Percentiles rank a stretch among this genome's conserved stretches.
Evolutionary conservation across 768 basidiomycete species (phyloP).

Genomic region (Leccinum fibrillosum): DNA sequence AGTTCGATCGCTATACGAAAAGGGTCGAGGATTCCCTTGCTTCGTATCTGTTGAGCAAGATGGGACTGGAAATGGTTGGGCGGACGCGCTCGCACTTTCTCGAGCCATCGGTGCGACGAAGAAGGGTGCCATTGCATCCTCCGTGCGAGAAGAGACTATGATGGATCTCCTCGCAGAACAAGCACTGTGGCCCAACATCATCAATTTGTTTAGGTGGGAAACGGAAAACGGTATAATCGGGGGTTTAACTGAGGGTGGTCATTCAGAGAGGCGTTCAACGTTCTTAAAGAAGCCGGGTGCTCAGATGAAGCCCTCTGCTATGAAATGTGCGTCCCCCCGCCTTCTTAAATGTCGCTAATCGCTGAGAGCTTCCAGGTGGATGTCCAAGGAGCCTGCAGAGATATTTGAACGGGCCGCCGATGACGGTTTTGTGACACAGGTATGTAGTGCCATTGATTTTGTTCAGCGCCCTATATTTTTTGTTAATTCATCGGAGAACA

Average conservation of each 20-base stretch:
- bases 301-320: conserved; percentile 66
- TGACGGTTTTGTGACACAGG: conserved; percentile 60
- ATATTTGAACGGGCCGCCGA: conserved; percentile 68
- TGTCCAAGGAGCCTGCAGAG: conserved; percentile 69
- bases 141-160: conserved; percentile 57
- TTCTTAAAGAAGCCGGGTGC: conserved; percentile 61
- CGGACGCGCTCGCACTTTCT: conserved; percentile 50
- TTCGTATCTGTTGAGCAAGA: conserved; percentile 65
- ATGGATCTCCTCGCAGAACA: conserved; percentile 69
- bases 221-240: background rate
- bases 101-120: conserved; percentile 60
- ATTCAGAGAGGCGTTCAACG: conserved; percentile 57
- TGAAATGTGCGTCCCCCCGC: conserved; percentile 46
- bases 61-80: conserved; percentile 47
- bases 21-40: conserved; percentile 60
- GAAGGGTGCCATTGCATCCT: conserved; percentile 61
- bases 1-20: conserved; percentile 57
- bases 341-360: background rate
- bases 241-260: background rate
- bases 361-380: conserved; percentile 46
- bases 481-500: conserved; percentile 20
- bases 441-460: conserved; percentile 14
- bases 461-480: background rate
- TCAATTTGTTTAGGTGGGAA: conserved; percentile 52
- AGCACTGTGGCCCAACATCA: conserved; percentile 66